phyloP scores from a whole-genome alignment of 2,329 filamentous ascomycete species.

The Pestalotiopsis sp. region DNA sequence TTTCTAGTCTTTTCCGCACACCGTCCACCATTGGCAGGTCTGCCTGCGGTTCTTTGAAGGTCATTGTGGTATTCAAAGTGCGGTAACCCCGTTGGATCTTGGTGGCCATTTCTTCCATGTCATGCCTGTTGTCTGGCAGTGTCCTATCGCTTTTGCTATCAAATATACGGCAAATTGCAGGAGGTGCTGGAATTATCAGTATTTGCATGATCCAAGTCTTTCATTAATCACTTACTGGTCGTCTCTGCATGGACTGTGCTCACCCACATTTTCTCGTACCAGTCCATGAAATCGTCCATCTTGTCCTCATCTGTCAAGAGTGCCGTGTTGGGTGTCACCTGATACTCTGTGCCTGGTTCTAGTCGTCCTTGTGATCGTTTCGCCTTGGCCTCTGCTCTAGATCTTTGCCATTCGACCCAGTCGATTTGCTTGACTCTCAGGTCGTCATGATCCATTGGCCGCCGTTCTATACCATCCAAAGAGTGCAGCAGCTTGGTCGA shows the following conservation, averaged over 20 bases:
- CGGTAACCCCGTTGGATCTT: constrained; percentile 23
- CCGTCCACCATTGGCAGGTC: not conserved
- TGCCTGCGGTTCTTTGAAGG: constrained; percentile 15
- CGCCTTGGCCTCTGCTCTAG: constrained; percentile 40
- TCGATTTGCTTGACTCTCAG: constrained; percentile 64
- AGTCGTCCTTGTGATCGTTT: constrained; percentile 22
- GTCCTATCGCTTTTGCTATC: not conserved
- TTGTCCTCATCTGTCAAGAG: constrained; percentile 57
- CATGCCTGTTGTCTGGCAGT: constrained; percentile 13
- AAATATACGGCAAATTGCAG: constrained; percentile 4
- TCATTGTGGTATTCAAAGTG: constrained; percentile 21
- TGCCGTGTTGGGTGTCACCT: constrained; percentile 30
- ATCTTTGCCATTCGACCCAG: constrained; percentile 71
- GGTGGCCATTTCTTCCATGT: not conserved
- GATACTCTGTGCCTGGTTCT: constrained; percentile 30
- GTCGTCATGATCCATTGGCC: constrained; percentile 53
- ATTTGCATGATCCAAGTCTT: too few species aligned
- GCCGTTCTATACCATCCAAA: constrained; percentile 61
- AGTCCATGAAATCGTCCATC: constrained; percentile 78
- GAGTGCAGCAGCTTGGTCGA: constrained; percentile 81
- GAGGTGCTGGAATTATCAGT: too few species aligned
- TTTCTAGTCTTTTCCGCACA: constrained; percentile 2
- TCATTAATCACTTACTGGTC: constrained; percentile 34
- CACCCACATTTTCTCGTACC: constrained; percentile 72
- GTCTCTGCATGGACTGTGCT: constrained; percentile 39